These are phyloP conservation scores for Coemansia sp. DNA, from an alignment of 371 early-diverging fungal species.

Conservation along the genomic window DNA sequence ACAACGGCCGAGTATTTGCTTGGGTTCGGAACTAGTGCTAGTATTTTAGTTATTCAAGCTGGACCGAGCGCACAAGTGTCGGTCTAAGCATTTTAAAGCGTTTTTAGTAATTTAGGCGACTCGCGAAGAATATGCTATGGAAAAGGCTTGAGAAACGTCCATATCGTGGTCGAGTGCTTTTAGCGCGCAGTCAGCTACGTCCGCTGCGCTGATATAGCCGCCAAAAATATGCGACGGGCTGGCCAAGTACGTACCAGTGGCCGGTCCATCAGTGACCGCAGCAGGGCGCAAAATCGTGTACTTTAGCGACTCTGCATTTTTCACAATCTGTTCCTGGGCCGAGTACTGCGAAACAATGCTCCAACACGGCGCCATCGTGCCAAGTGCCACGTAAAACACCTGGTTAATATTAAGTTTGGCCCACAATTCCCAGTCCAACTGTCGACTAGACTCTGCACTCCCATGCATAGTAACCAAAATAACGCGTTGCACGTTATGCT, in stretches of 20 bases:
- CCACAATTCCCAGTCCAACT: constrained; percentile 38
- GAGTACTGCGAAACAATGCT: constrained; percentile 34
- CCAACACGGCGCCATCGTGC: constrained; percentile 21
- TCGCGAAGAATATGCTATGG: constrained; percentile 36
- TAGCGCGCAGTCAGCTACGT: constrained; percentile 35
- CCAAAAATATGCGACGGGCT: constrained; percentile 34
- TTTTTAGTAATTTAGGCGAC: constrained; percentile 19
- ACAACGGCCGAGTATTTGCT: constrained; percentile 34
- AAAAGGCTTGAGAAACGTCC: constrained; percentile 32
- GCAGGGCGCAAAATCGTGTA: constrained; percentile 36
- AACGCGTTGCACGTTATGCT: constrained; percentile 14
- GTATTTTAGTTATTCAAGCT: constrained; percentile 38
- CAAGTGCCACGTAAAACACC: constrained; percentile 11
- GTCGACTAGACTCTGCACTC: constrained; percentile 23
- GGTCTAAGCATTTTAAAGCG: not conserved
- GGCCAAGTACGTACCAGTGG: constrained; percentile 37
- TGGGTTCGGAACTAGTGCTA: constrained; percentile 41
- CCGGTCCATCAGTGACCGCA: constrained; percentile 9
- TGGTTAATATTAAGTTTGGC: constrained; percentile 24
- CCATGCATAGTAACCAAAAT: constrained; percentile 33
- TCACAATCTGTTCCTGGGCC: constrained; percentile 27
- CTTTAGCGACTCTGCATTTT: constrained; percentile 5
- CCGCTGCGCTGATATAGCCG: constrained; percentile 23
- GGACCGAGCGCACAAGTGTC: not conserved
- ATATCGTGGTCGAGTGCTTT: constrained; percentile 38